phyloP scores from a whole-genome alignment of 2,329 filamentous ascomycete species.

The Reticulascus tulasneorum region DNA sequence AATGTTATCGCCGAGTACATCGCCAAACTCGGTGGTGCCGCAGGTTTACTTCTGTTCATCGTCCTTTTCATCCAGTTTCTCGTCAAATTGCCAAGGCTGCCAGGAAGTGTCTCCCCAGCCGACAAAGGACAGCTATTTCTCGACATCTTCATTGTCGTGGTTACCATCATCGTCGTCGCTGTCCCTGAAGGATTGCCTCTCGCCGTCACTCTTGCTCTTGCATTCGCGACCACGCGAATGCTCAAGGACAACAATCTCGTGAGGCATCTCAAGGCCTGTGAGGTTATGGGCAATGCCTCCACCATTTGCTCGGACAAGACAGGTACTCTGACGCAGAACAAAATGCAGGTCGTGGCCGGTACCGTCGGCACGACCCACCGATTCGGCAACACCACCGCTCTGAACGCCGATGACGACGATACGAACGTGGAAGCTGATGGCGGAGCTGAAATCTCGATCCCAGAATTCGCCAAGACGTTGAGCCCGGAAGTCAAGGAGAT shows the following conservation, averaged over 20 bases:
- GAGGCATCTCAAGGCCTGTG: slow-evolving; percentile 71
- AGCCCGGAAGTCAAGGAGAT: slow-evolving; percentile 45
- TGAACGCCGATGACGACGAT: slow-evolving; percentile 20
- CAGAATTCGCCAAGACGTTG: slow-evolving; percentile 45
- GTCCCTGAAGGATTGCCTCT: slow-evolving; percentile 75
- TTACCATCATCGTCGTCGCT: slow-evolving; percentile 76
- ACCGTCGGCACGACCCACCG: slow-evolving; percentile 52
- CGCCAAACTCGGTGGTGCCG: slow-evolving; percentile 71
- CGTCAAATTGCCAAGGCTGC: slow-evolving; percentile 55
- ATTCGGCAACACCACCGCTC: slow-evolving; percentile 42
- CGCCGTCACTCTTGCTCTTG: slow-evolving; percentile 72
- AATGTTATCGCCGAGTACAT: slow-evolving; percentile 74
- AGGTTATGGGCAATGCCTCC: slow-evolving; percentile 78
- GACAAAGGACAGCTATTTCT: slow-evolving; percentile 76
- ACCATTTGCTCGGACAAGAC: slow-evolving; percentile 68
- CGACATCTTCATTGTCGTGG: slow-evolving; percentile 72
- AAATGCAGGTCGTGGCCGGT: slow-evolving; percentile 63
- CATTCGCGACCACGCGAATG: slow-evolving; percentile 75
- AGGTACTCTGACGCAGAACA: slow-evolving; percentile 63
- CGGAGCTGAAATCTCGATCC: slow-evolving; percentile 34
- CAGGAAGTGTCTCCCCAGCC: slow-evolving; percentile 51
- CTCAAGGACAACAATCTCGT: slow-evolving; percentile 74
- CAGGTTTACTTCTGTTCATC: slow-evolving; percentile 75
- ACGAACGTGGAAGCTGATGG: slow-evolving; percentile 21
- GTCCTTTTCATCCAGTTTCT: slow-evolving; percentile 85